Base-by-base conservation (phyloP, 2,329 filamentous ascomycete species). In the Pseudogymnoascus sp. region DNA sequence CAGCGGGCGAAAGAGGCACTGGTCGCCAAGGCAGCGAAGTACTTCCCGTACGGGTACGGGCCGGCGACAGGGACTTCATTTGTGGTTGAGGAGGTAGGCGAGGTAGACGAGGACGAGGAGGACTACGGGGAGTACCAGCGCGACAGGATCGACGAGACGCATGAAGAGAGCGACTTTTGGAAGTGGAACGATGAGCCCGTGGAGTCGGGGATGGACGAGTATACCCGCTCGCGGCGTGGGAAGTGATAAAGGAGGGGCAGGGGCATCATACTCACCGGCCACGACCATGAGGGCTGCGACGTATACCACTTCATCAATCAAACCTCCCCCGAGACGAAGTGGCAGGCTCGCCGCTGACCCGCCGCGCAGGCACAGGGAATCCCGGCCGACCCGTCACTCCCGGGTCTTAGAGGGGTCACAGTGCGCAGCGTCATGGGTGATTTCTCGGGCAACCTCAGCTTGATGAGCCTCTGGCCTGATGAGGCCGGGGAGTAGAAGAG, bases 381-480 rank as follows among this genome's bases (percentile, higher is more conserved):
- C 22, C 71, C 78, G 1, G 76, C 73, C 6, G 71, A 74, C 1
- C 68, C 75, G 1, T 78, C 75, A 4, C 68, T 83, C 2, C 84
- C 88, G 0, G 88, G 88, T 0, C 79, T 97, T 5, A 82, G 93
- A 28, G 94, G 99, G 75, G 85, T 97, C 66, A 99, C 94, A 0
- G 89, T 99, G 2, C 86, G 92, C 64, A 96, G 91, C 74, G 97
- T 99, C 92, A 99, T 99, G 94, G 94, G 94, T 62, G 90, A 90
- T 62, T 99, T 89, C 75, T 88, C 86, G n/a, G 94, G 94, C 19
- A 94, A 97, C 72, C 91, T 92, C 0, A 94, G 92, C 0, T 79
- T 99, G 42, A 76, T 99, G 41, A 94, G 89, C 65, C 82, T 90
- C 0, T 87, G 84, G 79, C n/a, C 33, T 19, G 28, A 55, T 35